A percentile compares a stretch with the other conserved stretches of the same genome.
phyloP scores from a whole-genome alignment of 169 alveolate genomes.

The Amoebophrya sp. region DNA sequence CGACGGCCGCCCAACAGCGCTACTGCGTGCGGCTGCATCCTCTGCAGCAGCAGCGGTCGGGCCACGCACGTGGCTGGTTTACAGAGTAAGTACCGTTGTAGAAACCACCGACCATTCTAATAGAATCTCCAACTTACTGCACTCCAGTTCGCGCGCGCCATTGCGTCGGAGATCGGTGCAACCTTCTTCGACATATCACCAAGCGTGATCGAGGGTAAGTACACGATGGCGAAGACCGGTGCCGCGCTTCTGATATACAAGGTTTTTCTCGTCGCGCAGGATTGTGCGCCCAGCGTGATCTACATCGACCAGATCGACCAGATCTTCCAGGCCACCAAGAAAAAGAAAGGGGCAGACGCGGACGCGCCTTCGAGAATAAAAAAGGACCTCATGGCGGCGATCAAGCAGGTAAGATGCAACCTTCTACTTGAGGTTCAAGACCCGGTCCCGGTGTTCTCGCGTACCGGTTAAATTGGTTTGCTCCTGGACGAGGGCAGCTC shows the following conservation, averaged over 20 bases:
- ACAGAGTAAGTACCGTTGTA: too few relatives aligned
- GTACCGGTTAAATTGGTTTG: too few relatives aligned
- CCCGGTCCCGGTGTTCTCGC: too few relatives aligned
- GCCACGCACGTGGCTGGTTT: too few relatives aligned
- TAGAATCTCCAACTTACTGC: too few relatives aligned
- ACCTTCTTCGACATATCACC: conserved; percentile 61
- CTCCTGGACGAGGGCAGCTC: too few relatives aligned
- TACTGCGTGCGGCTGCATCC: too few relatives aligned
- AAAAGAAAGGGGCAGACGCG: conserved; percentile 34
- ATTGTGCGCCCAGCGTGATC: conserved; percentile 62
- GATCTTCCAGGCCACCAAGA: conserved; percentile 48
- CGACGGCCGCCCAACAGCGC: too few relatives aligned
- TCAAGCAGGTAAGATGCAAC: conserved; percentile 42
- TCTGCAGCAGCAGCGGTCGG: too few relatives aligned
- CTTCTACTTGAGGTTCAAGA: too few relatives aligned
- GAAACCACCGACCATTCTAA: too few relatives aligned
- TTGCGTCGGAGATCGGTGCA: conserved; percentile 59
- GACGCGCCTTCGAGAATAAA: conserved; percentile 41
- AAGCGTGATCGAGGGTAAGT: conserved; percentile 42
- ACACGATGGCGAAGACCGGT: conserved; percentile 43
- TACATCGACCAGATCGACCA: conserved; percentile 67
- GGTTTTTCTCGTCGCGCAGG: conserved; percentile 61
- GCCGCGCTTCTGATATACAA: conserved; percentile 35
- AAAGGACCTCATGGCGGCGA: conserved; percentile 41
- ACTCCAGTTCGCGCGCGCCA: conserved; percentile 45